Conservation (phyloP, 2,329 filamentous ascomycete genomes). For the Fusarium ambrosium region DNA sequence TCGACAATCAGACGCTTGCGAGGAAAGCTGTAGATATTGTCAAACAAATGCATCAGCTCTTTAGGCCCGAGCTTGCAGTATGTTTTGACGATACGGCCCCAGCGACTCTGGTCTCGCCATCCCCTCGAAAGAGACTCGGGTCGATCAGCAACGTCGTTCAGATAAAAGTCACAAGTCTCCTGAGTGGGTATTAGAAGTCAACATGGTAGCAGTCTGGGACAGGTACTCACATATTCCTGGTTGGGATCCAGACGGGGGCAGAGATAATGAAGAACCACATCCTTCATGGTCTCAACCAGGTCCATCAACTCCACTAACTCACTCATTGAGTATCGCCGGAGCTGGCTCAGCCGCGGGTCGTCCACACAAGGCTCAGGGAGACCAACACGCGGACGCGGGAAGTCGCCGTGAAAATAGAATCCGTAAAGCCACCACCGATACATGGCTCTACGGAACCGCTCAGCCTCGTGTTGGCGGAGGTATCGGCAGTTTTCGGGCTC, state of each 20-base stretch:
- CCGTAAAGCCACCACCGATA: constrained; percentile 69
- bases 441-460: constrained; percentile 64
- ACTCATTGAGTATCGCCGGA: constrained; percentile 59
- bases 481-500: constrained; percentile 60
- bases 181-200: constrained; percentile 23
- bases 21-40: constrained; percentile 61
- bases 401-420: constrained; percentile 64
- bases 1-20: constrained; percentile 60
- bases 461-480: constrained; percentile 58
- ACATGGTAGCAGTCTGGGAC: not conserved
- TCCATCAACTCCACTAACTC: constrained; percentile 62
- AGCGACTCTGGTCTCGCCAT: constrained; percentile 55
- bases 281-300: constrained; percentile 59
- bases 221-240: constrained; percentile 51
- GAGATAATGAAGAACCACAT: constrained; percentile 60
- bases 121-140: constrained; percentile 50
- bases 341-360: constrained; percentile 57
- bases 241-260: constrained; percentile 60
- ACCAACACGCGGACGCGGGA: constrained; percentile 53
- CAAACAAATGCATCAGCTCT: constrained; percentile 64
- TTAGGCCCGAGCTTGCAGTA: constrained; percentile 65
- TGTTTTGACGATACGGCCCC: constrained; percentile 58
- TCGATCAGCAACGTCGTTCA: constrained; percentile 45
- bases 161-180: constrained; percentile 37
- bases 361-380: constrained; percentile 57